phyloP scores from a whole-genome alignment of 306 rosid species.

The Rosa lucieae region DNA sequence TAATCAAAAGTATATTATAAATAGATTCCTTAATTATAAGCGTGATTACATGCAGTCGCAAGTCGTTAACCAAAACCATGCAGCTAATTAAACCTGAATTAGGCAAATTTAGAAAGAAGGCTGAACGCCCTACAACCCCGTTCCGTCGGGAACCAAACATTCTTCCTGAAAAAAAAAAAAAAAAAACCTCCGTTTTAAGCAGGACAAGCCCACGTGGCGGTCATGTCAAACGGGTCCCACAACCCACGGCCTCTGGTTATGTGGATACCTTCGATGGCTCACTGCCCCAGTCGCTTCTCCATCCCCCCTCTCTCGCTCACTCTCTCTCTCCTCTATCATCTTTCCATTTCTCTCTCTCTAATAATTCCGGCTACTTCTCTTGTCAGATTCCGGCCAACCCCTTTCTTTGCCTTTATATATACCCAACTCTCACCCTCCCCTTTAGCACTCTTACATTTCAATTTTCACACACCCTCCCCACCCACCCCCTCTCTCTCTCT shows the following conservation, averaged over 20 bases:
- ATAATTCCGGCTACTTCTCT: slow-evolving; percentile 32
- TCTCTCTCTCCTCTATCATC: slow-evolving; percentile 12
- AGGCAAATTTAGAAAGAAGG: background rate
- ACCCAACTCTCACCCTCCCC: slow-evolving; percentile 23
- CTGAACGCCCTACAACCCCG: slow-evolving; percentile 3
- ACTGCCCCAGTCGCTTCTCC: slow-evolving; percentile 28
- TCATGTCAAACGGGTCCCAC: slow-evolving; percentile 46
- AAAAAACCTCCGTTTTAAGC: slow-evolving; percentile 21
- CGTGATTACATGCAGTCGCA: slow-evolving; percentile 1
- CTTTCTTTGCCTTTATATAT: slow-evolving; percentile 30
- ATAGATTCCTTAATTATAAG: background rate
- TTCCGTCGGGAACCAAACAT: slow-evolving; percentile 1
- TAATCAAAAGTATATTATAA: background rate
- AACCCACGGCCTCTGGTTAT: slow-evolving; percentile 37
- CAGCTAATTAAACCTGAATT: background rate
- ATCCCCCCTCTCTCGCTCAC: slow-evolving; percentile 8
- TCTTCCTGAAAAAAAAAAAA: background rate
- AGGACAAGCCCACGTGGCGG: slow-evolving; percentile 48
- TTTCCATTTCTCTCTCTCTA: slow-evolving; percentile 24
- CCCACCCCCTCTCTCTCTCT: background rate
- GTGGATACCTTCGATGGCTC: slow-evolving; percentile 41
- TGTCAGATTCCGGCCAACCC: slow-evolving; percentile 45
- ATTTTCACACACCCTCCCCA: background rate
- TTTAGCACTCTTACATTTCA: background rate
- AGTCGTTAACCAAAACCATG: background rate